Evolutionary conservation across 129 eudicot species (phyloP).

Genomic region (Scalesia atractyloides): DNA sequence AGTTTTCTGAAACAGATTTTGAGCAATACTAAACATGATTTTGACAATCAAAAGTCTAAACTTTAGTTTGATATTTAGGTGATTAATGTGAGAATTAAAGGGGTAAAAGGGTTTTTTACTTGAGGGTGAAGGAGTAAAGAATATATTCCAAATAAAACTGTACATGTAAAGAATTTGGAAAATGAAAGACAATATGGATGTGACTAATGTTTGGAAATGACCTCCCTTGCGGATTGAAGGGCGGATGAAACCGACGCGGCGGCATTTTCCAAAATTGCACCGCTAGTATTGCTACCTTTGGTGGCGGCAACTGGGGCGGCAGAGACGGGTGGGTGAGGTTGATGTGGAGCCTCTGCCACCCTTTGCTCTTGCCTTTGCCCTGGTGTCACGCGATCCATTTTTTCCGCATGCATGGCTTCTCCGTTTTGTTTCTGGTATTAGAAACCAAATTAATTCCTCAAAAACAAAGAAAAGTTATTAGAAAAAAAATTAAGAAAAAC

Average conservation of each 20-base stretch:
- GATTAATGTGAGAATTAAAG: too few relatives aligned
- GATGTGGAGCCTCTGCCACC: constrained; percentile 33
- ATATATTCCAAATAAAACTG: constrained; percentile 3
- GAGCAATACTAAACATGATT: too few relatives aligned
- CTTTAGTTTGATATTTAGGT: too few relatives aligned
- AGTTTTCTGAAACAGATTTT: too few relatives aligned
- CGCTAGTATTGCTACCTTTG: constrained; percentile 40
- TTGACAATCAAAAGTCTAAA: too few relatives aligned
- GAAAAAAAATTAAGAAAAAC: not conserved
- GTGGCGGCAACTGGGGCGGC: constrained; percentile 20
- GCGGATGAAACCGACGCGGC: constrained; percentile 66
- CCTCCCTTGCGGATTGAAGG: constrained; percentile 60
- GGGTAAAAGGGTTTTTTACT: too few relatives aligned
- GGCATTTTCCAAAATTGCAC: constrained; percentile 54
- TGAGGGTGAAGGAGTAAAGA: too few relatives aligned
- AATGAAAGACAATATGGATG: not conserved
- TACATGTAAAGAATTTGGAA: constrained; percentile 16
- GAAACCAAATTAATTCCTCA: not conserved
- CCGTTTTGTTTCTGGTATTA: constrained; percentile 29
- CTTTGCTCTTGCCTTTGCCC: constrained; percentile 37
- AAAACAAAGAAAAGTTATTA: not conserved
- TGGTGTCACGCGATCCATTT: constrained; percentile 36
- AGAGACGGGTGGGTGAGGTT: constrained; percentile 19
- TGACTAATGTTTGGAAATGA: constrained; percentile 43
- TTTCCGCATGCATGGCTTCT: constrained; percentile 11